Percentiles rank a stretch among this genome's conserved stretches.
Evolutionary conservation across 176 grass and related monocot genomes (phyloP).

Genomic region (Thalia dealbata): DNA sequence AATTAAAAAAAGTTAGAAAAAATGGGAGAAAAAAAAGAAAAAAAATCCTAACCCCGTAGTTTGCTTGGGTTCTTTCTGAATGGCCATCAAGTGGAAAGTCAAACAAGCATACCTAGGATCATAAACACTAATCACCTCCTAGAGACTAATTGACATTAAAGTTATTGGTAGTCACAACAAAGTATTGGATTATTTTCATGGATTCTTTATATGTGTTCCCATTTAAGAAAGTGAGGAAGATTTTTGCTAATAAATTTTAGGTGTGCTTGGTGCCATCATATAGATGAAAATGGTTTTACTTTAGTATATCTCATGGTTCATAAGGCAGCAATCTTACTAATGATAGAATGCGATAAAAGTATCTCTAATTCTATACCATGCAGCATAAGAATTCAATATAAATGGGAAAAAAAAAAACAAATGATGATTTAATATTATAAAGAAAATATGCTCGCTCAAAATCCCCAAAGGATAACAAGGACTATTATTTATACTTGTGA

Average conservation of each 20-base stretch:
- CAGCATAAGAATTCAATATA: not conserved
- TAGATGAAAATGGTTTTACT: not conserved
- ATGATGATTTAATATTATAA: no score
- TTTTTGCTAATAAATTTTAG: not conserved
- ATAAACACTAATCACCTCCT: not conserved
- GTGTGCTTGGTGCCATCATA: not conserved
- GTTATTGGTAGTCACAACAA: not conserved
- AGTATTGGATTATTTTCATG: not conserved
- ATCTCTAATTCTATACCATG: not conserved
- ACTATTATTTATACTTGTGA: not conserved
- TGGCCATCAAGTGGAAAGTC: not conserved
- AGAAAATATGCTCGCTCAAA: no score
- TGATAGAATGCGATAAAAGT: not conserved
- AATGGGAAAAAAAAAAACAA: no score
- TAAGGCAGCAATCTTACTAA: no score
- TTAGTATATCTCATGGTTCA: not conserved
- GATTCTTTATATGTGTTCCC: not conserved
- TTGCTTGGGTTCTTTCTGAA: not conserved
- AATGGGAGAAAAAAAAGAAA: not conserved
- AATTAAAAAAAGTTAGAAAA: not conserved
- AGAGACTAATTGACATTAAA: not conserved
- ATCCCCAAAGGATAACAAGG: not conserved
- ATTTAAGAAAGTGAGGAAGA: not conserved
- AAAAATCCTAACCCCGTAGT: not conserved
- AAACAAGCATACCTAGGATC: not conserved